phyloP scores from a whole-genome alignment of 2,329 filamentous ascomycete species.

The Didymella glomerata region DNA sequence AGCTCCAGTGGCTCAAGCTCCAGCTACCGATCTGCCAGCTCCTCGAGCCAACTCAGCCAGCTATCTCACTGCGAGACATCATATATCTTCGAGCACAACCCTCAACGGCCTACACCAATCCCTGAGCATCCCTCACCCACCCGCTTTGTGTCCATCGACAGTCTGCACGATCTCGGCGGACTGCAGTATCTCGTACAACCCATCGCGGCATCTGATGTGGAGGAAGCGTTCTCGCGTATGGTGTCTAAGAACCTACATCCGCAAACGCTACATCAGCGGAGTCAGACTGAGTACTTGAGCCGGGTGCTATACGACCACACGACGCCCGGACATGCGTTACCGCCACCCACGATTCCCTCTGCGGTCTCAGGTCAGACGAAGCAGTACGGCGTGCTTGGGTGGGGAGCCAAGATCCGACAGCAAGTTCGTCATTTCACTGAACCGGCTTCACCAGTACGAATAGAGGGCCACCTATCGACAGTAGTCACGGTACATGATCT shows the following conservation, averaged over 20 bases:
- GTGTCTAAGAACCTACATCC: slow-evolving; percentile 1
- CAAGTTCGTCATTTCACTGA: slow-evolving; percentile 25
- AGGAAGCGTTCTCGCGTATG: slow-evolving; percentile 14
- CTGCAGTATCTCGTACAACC: background rate
- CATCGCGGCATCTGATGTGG: slow-evolving; percentile 6
- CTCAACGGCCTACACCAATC: background rate
- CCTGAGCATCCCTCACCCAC: slow-evolving; percentile 2
- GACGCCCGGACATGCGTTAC: background rate
- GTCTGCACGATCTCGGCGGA: background rate
- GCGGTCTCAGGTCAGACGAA: slow-evolving; percentile 1
- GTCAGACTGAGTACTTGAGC: slow-evolving; percentile 38
- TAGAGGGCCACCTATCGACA: background rate
- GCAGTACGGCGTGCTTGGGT: slow-evolving; percentile 22
- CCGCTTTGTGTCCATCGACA: background rate
- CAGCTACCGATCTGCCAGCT: slow-evolving; percentile 27
- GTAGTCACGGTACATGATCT: background rate
- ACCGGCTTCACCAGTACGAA: slow-evolving; percentile 2
- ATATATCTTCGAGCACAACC: slow-evolving; percentile 19
- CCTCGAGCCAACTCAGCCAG: slow-evolving; percentile 24
- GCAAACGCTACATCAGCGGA: slow-evolving; percentile 28
- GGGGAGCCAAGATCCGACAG: slow-evolving; percentile 9
- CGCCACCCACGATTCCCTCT: slow-evolving; percentile 14
- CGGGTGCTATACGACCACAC: slow-evolving; percentile 34
- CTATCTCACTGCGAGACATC: slow-evolving; percentile 15
- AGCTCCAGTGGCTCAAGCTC: slow-evolving; percentile 31